These are phyloP conservation scores for Seiridium unicorne DNA, from an alignment of 2,329 filamentous ascomycete species.

Conservation along the genomic window DNA sequence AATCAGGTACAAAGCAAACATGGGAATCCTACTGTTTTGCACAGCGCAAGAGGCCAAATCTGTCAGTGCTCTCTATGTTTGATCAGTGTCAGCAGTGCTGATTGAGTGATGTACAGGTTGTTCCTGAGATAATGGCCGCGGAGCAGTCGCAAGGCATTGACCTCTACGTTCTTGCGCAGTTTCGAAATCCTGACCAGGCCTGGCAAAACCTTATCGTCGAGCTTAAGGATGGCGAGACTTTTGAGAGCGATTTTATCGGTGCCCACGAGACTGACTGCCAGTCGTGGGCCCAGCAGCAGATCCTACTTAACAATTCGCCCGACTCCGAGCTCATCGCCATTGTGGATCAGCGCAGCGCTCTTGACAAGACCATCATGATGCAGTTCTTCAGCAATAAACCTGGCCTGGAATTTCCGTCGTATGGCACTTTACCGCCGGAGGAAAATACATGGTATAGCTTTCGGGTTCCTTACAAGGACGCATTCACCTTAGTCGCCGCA, in stretches of 20 bases:
- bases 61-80: background rate
- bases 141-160: background rate
- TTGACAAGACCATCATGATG: constrained; percentile 1
- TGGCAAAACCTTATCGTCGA: background rate
- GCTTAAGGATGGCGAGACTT: background rate
- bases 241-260: constrained; percentile 9
- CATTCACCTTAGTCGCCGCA: background rate
- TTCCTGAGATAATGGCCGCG: background rate
- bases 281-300: constrained; percentile 8
- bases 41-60: constrained; percentile 7
- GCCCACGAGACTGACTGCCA: constrained; percentile 7
- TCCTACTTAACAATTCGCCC: background rate
- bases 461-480: constrained; percentile 1
- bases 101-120: background rate
- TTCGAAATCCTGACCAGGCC: background rate
- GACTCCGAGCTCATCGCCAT: constrained; percentile 7
- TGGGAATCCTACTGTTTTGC: constrained; percentile 8
- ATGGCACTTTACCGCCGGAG: constrained; percentile 1
- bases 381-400: background rate
- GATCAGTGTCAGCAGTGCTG: background rate
- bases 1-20: background rate
- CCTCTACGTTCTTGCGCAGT: background rate
- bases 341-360: constrained; percentile 1
- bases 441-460: constrained; percentile 9
- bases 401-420: background rate